Evolutionary conservation across 2,329 filamentous ascomycete genomes (phyloP).

Genomic region (Fusarium kyushuense): DNA sequence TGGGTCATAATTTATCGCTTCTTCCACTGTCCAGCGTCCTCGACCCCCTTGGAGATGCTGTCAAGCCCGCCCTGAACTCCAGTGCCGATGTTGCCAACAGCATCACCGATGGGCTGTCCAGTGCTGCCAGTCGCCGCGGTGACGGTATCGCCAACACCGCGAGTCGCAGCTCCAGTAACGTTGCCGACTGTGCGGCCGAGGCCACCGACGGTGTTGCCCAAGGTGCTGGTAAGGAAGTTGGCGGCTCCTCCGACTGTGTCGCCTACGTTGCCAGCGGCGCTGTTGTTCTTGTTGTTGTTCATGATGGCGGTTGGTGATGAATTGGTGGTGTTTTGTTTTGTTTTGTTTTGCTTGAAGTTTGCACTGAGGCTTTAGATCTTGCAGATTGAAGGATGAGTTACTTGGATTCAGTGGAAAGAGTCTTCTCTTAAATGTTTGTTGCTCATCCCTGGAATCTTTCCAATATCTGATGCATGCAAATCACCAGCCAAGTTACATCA

Average conservation of each 20-base stretch:
- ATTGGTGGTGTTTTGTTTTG: not conserved
- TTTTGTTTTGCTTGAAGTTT: conserved; percentile 6
- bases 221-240: conserved; percentile 56
- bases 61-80: conserved; percentile 65
- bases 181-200: conserved; percentile 56
- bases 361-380: conserved; percentile 8
- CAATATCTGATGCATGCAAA: conserved; percentile 29
- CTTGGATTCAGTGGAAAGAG: not conserved
- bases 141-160: conserved; percentile 68
- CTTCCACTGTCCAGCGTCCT: conserved; percentile 71
- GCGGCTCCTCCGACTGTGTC: conserved; percentile 53
- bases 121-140: conserved; percentile 65
- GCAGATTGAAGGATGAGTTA: not conserved
- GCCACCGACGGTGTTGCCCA: conserved; percentile 58
- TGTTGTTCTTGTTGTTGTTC: conserved; percentile 44
- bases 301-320: conserved; percentile 30
- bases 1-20: conserved; percentile 43
- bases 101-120: conserved; percentile 68
- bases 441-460: conserved; percentile 9
- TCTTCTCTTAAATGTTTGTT: conserved; percentile 21
- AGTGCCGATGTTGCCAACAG: conserved; percentile 63
- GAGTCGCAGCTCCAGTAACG: conserved; percentile 64
- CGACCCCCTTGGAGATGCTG: conserved; percentile 64
- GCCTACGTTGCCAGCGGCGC: conserved; percentile 48
- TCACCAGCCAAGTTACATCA: conserved; percentile 23